A percentile compares a stretch with the other conserved stretches of the same genome.
Evolutionary conservation across 2,329 filamentous ascomycete species (phyloP).

Genomic region (Fusarium sp.): DNA sequence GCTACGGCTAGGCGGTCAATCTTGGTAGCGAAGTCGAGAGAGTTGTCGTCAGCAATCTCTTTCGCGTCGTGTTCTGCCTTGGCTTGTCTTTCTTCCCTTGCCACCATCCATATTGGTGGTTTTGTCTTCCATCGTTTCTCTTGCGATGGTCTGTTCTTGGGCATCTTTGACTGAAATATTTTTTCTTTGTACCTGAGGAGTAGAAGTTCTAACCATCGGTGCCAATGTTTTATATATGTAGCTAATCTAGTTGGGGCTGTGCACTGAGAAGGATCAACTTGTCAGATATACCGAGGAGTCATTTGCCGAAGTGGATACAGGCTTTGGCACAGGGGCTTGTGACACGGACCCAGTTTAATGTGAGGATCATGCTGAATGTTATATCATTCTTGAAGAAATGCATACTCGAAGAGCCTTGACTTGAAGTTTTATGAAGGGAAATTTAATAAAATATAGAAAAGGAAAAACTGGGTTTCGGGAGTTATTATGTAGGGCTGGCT

Average conservation of each 20-base stretch:
- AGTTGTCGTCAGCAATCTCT: neutral
- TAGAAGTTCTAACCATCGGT: neutral
- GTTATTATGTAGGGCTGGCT: too few species aligned
- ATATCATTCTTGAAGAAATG: too few species aligned
- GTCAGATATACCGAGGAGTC: neutral
- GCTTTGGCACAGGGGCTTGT: neutral
- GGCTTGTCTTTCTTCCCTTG: neutral
- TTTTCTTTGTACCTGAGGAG: neutral
- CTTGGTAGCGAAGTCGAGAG: neutral
- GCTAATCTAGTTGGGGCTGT: neutral
- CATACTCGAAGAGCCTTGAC: too few species aligned
- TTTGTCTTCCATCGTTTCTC: neutral
- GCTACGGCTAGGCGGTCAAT: neutral
- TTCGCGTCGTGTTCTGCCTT: neutral
- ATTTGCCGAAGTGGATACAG: neutral
- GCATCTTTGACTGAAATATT: neutral
- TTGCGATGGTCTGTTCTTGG: conserved; percentile 4
- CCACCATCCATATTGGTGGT: rapidly evolving
- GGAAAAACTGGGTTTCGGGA: too few species aligned
- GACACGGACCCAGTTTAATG: too few species aligned
- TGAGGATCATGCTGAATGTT: too few species aligned
- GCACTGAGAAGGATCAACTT: too few species aligned
- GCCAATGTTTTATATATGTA: neutral
- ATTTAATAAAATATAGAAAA: too few species aligned
- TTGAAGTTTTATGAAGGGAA: too few species aligned